phyloP scores from a whole-genome alignment of 1,284 basidiomycete genomes.

The Amylostereum areolatum region DNA sequence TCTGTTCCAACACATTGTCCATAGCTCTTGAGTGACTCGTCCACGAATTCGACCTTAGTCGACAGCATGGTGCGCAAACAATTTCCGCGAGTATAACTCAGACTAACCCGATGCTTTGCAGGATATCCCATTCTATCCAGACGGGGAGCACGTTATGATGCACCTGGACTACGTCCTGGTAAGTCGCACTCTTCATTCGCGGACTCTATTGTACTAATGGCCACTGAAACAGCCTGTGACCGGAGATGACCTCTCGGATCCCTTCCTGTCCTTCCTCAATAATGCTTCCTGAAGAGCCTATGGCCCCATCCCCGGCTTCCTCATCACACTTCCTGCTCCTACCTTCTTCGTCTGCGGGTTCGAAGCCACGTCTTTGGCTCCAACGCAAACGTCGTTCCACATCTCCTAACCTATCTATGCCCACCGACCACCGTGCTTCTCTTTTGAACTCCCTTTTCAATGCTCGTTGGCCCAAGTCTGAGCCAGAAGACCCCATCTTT shows the following conservation, averaged over 20 bases:
- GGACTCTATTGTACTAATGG: not conserved
- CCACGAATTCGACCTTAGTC: not conserved
- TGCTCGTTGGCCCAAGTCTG: constrained; percentile 14
- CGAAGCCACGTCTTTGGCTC: constrained; percentile 14
- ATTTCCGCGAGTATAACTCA: not conserved
- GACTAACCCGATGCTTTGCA: not conserved
- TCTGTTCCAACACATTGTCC: not conserved
- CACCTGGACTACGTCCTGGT: constrained; percentile 14
- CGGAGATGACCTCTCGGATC: not conserved
- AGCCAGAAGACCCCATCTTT: constrained; percentile 14
- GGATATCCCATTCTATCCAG: constrained; percentile 1
- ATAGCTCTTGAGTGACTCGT: not conserved
- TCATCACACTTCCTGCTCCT: constrained; percentile 9
- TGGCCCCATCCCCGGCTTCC: constrained; percentile 13
- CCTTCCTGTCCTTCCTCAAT: not conserved
- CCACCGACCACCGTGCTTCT: constrained; percentile 6
- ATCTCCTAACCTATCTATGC: not conserved
- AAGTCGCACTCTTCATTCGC: constrained; percentile 6
- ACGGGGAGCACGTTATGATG: constrained; percentile 13
- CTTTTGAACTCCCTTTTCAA: constrained; percentile 14
- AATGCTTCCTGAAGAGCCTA: constrained; percentile 2
- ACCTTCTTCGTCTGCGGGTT: constrained; percentile 1
- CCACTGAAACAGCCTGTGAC: not conserved
- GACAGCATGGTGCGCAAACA: not conserved
- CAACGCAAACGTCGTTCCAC: constrained; percentile 10